phyloP scores from a whole-genome alignment of 768 basidiomycete genomes.

The Tricholomella constricta region DNA sequence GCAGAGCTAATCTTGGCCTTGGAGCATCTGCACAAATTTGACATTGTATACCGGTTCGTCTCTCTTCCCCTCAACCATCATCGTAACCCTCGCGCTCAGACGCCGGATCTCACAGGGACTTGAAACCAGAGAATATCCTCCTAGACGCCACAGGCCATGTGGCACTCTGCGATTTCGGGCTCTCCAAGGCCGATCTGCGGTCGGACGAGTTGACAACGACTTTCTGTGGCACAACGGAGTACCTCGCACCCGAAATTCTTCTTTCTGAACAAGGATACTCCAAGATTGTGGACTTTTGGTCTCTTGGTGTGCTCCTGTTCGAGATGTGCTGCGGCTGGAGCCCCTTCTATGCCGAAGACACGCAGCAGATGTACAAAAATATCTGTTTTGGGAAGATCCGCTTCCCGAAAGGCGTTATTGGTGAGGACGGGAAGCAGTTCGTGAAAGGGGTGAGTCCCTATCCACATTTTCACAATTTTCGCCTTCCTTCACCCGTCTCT shows the following conservation, averaged over 20 bases:
- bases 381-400: constrained; percentile 99
- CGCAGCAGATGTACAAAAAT: constrained; percentile 99
- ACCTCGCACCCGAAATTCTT: constrained; percentile 98
- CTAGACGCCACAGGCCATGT: constrained; percentile 98
- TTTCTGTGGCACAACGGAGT: constrained; percentile 98
- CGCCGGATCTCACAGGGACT: constrained; percentile 55
- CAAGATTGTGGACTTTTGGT: constrained; percentile 99
- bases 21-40: constrained; percentile 96
- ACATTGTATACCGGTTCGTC: constrained; percentile 88
- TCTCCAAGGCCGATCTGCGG: constrained; percentile 94
- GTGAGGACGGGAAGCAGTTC: constrained; percentile 97
- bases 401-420: constrained; percentile 95
- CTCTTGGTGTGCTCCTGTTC: constrained; percentile 91
- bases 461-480: constrained; percentile 1
- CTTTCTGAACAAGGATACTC: constrained; percentile 98
- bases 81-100: background rate
- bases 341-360: constrained; percentile 99
- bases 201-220: constrained; percentile 97
- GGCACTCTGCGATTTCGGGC: constrained; percentile 96
- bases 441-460: constrained; percentile 86
- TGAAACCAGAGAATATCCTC: constrained; percentile 98
- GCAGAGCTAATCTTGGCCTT: constrained; percentile 94
- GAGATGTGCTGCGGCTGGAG: constrained; percentile 99
- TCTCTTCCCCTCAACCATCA: constrained; percentile 6
- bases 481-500: constrained; percentile 6